Conservation (phyloP, 1,139 yeast species). For the Blastobotrys arbuscula region DNA sequence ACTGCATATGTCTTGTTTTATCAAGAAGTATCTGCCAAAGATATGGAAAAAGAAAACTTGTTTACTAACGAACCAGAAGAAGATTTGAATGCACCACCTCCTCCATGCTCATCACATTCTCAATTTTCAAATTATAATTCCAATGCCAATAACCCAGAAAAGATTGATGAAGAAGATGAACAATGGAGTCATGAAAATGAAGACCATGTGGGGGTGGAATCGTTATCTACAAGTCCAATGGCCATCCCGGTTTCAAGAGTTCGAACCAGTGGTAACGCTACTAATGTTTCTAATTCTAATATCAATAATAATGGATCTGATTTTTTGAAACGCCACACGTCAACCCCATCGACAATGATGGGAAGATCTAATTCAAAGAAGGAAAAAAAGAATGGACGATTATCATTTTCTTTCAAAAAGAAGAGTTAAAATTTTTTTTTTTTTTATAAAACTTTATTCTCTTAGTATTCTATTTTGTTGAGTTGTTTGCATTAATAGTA, state of each 20-base stretch:
- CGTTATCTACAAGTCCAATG: background rate
- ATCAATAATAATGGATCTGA: conserved; percentile 1
- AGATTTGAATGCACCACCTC: conserved; percentile 2
- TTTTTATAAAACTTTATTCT: too few relatives aligned
- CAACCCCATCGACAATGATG: conserved; percentile 5
- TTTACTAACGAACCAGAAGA: conserved; percentile 22
- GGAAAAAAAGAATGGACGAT: conserved; percentile 19
- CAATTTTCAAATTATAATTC: background rate
- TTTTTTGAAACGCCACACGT: conserved; percentile 7
- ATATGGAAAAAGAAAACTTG: conserved; percentile 25
- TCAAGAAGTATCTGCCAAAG: conserved; percentile 35
- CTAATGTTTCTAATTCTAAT: background rate
- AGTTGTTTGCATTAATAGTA: too few relatives aligned
- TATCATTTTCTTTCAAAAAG: conserved; percentile 19
- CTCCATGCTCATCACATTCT: conserved; percentile 2
- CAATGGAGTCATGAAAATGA: background rate
- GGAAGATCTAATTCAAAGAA: conserved; percentile 4
- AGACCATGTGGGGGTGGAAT: background rate
- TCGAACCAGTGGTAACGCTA: background rate
- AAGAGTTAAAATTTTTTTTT: conserved; percentile 1
- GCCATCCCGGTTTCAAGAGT: conserved; percentile 6
- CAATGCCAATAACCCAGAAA: background rate
- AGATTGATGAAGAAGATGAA: conserved; percentile 14
- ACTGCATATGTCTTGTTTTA: conserved; percentile 89
- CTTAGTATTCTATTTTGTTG: too few relatives aligned